These are phyloP conservation scores for Telopea speciosissima DNA, from an alignment of 177 flowering plant species.

Conservation along the genomic window DNA sequence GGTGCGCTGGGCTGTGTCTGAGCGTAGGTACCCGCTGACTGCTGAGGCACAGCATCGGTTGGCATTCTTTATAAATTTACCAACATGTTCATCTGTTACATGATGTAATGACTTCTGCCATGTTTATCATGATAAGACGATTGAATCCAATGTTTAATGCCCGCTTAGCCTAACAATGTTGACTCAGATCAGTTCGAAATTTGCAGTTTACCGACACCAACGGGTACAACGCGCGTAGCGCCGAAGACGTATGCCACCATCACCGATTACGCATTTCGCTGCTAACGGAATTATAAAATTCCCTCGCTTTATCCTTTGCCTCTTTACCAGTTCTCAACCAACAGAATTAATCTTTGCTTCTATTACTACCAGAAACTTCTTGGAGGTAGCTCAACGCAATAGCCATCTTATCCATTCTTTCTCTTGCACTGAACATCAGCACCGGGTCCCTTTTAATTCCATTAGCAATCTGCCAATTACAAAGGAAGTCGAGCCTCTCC, in stretches of 20 bases:
- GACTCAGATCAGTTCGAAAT: too few relatives aligned
- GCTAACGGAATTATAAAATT: conserved; percentile 8
- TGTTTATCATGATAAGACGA: too few relatives aligned
- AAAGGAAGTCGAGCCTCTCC: conserved; percentile 20
- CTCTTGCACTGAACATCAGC: not conserved
- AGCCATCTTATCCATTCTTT: not conserved
- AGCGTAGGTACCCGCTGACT: too few relatives aligned
- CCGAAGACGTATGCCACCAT: conserved; percentile 7
- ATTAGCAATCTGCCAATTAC: not conserved
- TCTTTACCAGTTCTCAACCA: not conserved
- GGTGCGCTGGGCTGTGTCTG: too few relatives aligned
- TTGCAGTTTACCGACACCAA: too few relatives aligned
- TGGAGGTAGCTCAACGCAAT: not conserved
- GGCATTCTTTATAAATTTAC: too few relatives aligned
- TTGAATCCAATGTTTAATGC: too few relatives aligned
- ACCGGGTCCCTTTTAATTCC: not conserved
- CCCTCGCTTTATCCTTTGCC: conserved; percentile 10
- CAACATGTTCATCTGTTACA: too few relatives aligned
- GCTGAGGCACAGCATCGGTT: too few relatives aligned
- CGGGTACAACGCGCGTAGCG: too few relatives aligned
- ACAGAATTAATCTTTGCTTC: not conserved
- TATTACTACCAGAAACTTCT: not conserved
- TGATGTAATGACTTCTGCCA: too few relatives aligned
- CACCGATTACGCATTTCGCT: not conserved
- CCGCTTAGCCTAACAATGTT: too few relatives aligned